Evolutionary conservation across 306 rosid species (phyloP), one percentile per base, ranked within the genome.

Genomic region (Calophaca sinica): DNA sequence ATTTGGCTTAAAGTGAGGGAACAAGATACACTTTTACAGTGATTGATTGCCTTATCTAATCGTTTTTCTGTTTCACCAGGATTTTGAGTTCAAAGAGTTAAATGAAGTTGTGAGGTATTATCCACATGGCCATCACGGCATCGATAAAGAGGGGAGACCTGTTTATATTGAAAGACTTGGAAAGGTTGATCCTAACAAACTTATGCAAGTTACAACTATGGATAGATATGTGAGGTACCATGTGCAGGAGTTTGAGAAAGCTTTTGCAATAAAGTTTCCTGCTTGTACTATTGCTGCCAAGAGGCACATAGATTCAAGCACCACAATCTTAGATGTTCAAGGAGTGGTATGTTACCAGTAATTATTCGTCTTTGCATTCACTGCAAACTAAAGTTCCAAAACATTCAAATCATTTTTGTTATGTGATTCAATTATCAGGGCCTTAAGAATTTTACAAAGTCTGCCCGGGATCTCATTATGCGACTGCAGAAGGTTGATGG

Each of bases 211-310:
- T 49, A 94, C 99, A 60, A 86, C 88, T 44, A 80, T 94, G 90
- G 99, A 94, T 77, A 94, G 97, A 60, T 92, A 94, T 80, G 80
- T 94, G 69, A 94, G 51, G 75, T 94, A 94, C 83, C 99, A 94
- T 71, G 96, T 90, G 28, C 96, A 84, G 49, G 97, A 94, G 87
- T 94, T 94, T 70, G 99, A 94, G 86, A 92, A 82, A 61, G 59
- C 87, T 79, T 90, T 94, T 87, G 86, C 89, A 12, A 79, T 92
- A 44, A 94, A 94, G 88, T 94, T 91, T 92, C 99, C 99, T 54
- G 93, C 99, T 74, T 92, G 99, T 82, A 90, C 96, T 38, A 90
- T 94, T 90, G 96, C 99, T 79, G 88, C 97, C 59, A 94, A 94
- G 89, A 90, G 86, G 86, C 99, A 94, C 86, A 94, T 94, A 66